phyloP scores from a whole-genome alignment of 768 basidiomycete species.

The Chalciporus sphaerocephalus region DNA sequence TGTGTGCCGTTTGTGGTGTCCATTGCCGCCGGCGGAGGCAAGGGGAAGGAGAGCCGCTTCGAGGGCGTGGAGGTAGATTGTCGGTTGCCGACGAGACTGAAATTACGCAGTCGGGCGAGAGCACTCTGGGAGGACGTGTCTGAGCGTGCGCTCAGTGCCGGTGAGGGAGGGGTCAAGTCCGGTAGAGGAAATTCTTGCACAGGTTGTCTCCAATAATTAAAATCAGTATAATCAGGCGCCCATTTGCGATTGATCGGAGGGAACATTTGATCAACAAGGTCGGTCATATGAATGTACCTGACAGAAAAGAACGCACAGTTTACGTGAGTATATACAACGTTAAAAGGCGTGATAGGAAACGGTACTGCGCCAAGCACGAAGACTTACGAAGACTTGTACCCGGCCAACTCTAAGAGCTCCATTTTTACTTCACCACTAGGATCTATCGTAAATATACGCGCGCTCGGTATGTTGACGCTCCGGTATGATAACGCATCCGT shows the following conservation, averaged over 20 bases:
- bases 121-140: slow-evolving; percentile 76
- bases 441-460: slow-evolving; percentile 96
- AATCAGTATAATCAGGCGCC: slow-evolving; percentile 90
- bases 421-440: slow-evolving; percentile 93
- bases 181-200: slow-evolving; percentile 77
- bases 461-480: slow-evolving; percentile 89
- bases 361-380: background rate
- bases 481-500: slow-evolving; percentile 98
- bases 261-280: slow-evolving; percentile 99
- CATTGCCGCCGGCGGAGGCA: slow-evolving; percentile 13
- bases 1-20: background rate
- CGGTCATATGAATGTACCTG: slow-evolving; percentile 98
- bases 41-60: slow-evolving; percentile 30
- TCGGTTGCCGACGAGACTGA: slow-evolving; percentile 62
- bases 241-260: slow-evolving; percentile 90
- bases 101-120: slow-evolving; percentile 69
- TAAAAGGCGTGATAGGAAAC: background rate
- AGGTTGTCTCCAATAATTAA: slow-evolving; percentile 91
- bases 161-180: slow-evolving; percentile 81
- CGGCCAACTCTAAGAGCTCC: slow-evolving; percentile 92
- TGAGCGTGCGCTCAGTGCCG: slow-evolving; percentile 89
- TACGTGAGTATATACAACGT: background rate
- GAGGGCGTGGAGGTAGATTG: slow-evolving; percentile 31
- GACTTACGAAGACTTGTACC: slow-evolving; percentile 91
- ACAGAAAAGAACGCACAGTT: background rate